Evolutionary conservation across 129 eudicot species (phyloP).

Genomic region (Flaveria brownii): DNA sequence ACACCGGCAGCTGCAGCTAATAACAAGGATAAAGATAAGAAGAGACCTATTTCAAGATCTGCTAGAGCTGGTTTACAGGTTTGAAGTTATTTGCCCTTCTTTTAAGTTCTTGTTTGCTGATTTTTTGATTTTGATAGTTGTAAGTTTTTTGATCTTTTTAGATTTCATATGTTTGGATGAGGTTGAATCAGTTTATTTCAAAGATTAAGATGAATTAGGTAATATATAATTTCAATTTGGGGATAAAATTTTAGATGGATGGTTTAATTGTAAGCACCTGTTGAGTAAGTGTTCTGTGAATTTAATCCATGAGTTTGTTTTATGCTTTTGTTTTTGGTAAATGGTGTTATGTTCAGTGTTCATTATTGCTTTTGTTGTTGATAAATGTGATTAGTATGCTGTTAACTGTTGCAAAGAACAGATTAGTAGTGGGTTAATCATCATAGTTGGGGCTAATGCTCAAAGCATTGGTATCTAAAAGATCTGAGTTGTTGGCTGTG

Average conservation of each 20-base stretch:
- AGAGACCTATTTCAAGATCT: conserved; percentile 9
- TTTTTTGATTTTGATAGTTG: neutral
- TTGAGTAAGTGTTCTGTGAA: neutral
- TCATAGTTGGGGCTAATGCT: neutral
- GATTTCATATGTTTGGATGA: neutral
- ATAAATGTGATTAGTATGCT: neutral
- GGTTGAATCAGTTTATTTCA: neutral
- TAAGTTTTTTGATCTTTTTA: neutral
- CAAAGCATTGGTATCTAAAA: neutral
- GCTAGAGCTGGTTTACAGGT: conserved; percentile 20
- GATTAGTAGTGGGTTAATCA: neutral
- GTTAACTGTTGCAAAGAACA: neutral
- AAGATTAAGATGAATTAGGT: neutral
- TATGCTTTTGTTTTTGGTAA: neutral
- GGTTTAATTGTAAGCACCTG: neutral
- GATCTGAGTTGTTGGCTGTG: neutral
- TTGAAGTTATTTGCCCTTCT: neutral
- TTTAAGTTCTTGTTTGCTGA: neutral
- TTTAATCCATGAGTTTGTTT: neutral
- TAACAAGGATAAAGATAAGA: conserved; percentile 15
- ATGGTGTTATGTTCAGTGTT: neutral
- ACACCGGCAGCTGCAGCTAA: conserved; percentile 18
- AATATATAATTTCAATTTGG: neutral
- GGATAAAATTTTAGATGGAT: neutral
- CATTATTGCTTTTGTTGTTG: neutral